Conservation (phyloP, 1,284 basidiomycete genomes). For the Neonothopanus nambi region DNA sequence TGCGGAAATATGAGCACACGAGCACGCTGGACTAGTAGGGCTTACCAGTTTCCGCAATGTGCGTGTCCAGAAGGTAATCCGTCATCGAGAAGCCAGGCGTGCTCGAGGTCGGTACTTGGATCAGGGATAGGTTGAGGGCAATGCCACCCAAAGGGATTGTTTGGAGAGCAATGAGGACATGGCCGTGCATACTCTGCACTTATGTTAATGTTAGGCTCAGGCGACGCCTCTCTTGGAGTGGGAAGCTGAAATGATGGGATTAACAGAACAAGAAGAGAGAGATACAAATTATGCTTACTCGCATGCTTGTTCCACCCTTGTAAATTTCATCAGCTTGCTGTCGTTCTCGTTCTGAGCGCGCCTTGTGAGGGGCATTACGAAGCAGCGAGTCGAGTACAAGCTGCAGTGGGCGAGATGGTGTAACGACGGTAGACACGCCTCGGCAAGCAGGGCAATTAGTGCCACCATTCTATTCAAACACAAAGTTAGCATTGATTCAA, state of each 20-base stretch:
- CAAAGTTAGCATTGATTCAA: not conserved
- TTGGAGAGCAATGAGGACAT: conserved; percentile 68
- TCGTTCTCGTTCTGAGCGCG: conserved; percentile 63
- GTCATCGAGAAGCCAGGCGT: conserved; percentile 72
- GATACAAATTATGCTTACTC: conserved; percentile 55
- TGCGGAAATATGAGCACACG: conserved; percentile 5
- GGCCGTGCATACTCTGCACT: conserved; percentile 65
- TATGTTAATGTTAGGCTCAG: conserved; percentile 66
- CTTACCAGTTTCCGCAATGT: conserved; percentile 75
- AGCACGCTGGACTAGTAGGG: not conserved
- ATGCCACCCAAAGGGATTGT: conserved; percentile 69
- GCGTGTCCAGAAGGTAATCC: conserved; percentile 73
- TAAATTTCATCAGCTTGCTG: conserved; percentile 79
- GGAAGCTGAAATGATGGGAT: conserved; percentile 54
- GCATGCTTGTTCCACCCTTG: conserved; percentile 57
- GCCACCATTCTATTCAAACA: conserved; percentile 63
- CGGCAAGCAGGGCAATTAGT: conserved; percentile 79
- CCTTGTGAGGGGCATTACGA: conserved; percentile 62
- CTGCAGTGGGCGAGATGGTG: conserved; percentile 69
- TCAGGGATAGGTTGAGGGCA: conserved; percentile 75
- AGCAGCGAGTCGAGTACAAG: conserved; percentile 67
- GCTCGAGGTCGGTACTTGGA: conserved; percentile 59
- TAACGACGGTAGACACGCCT: conserved; percentile 60
- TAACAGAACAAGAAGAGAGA: not conserved
- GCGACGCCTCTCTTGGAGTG: conserved; percentile 68